Conservation (phyloP, 139 green algal genomes). For the Picochlorum sp. region DNA sequence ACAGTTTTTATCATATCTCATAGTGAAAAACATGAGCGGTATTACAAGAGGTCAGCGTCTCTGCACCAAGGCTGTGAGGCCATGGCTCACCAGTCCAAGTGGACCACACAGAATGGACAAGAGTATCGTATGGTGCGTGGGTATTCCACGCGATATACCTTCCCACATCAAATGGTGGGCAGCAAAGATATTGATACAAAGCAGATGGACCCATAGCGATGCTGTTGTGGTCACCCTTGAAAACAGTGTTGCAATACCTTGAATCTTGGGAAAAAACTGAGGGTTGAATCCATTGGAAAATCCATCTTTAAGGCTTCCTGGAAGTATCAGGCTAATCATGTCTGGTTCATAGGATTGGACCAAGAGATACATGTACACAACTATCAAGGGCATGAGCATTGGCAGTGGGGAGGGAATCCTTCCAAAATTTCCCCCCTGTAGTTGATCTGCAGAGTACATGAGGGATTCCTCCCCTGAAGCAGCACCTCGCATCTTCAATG, state of each 20-base stretch:
- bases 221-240: constrained; percentile 42
- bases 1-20: too few species aligned
- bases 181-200: constrained; percentile 60
- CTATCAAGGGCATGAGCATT: constrained; percentile 30
- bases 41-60: too few species aligned
- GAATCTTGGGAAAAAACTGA: constrained; percentile 62
- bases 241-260: constrained; percentile 54
- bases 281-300: constrained; percentile 53
- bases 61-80: too few species aligned
- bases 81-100: too few species aligned
- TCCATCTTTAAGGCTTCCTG: constrained; percentile 49
- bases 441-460: constrained; percentile 1
- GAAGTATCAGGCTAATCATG: constrained; percentile 56
- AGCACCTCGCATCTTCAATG: neutral
- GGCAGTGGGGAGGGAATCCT: neutral
- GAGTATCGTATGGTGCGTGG: too few species aligned
- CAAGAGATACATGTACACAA: constrained; percentile 49
- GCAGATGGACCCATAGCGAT: constrained; percentile 54
- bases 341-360: constrained; percentile 52
- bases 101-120: too few species aligned
- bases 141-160: neutral
- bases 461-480: constrained; percentile 6
- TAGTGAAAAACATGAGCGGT: too few species aligned
- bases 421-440: neutral
- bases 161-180: constrained; percentile 34